Conservation (phyloP, 2,329 filamentous ascomycete species). For the Falciphora oryzae region DNA sequence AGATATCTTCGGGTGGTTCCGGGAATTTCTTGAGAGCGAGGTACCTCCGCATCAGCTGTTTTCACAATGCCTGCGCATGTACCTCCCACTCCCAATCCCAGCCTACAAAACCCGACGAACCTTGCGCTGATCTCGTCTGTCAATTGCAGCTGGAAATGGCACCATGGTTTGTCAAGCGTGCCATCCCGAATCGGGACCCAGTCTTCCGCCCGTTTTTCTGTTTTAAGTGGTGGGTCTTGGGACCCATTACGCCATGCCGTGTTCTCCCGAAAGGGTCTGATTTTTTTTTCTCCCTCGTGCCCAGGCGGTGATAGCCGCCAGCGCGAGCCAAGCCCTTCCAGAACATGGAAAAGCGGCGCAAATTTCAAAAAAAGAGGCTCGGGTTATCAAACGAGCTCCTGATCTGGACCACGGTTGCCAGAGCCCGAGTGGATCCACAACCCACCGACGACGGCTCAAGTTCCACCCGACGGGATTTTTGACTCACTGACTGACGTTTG, state of each 20-base stretch:
- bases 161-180: neutral
- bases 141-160: neutral
- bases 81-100: neutral
- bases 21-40: neutral
- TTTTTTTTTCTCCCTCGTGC: neutral
- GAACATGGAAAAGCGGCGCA: neutral
- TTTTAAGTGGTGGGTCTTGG: neutral
- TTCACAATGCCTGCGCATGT: neutral
- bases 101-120: neutral
- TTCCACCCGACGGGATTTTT: neutral
- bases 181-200: neutral
- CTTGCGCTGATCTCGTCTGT: neutral
- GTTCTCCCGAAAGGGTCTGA: neutral
- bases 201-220: neutral
- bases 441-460: neutral
- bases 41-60: neutral
- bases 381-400: neutral
- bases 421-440: neutral
- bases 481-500: neutral
- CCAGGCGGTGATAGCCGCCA: neutral
- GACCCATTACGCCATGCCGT: neutral
- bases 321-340: neutral
- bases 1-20: neutral
- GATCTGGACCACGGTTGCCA: neutral
- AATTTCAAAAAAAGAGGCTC: neutral